Conservation (phyloP, 805 yeast species). For the Kazachstania martiniae region DNA sequence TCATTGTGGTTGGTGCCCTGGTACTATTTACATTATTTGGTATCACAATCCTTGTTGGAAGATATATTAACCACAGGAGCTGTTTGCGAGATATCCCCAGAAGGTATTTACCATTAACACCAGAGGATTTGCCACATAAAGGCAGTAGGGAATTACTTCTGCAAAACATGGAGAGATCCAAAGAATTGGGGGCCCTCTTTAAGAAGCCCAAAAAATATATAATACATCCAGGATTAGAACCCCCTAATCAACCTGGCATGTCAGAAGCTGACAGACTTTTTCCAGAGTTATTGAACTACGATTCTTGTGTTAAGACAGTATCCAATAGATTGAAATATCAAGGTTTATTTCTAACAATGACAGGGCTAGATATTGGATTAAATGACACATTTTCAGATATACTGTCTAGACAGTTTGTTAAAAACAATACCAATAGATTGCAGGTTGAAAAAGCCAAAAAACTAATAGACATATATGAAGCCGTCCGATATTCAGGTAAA, state of each 20-base stretch:
- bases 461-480: conserved; percentile 51
- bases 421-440: conserved; percentile 4
- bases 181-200: conserved; percentile 30
- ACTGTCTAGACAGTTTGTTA: conserved; percentile 13
- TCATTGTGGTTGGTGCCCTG: conserved; percentile 66
- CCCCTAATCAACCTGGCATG: conserved; percentile 30
- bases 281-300: conserved; percentile 34
- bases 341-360: conserved; percentile 30
- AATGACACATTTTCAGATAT: conserved; percentile 20
- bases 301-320: conserved; percentile 48
- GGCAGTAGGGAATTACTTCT: conserved; percentile 32
- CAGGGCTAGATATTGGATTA: conserved; percentile 18
- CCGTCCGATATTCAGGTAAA: conserved; percentile 53
- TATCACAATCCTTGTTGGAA: conserved; percentile 40
- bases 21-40: conserved; percentile 46
- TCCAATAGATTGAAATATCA: conserved; percentile 47
- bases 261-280: conserved; percentile 23
- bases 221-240: conserved; percentile 43
- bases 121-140: conserved; percentile 44
- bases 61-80: conserved; percentile 48
- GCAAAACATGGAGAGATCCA: conserved; percentile 33
- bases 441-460: conserved; percentile 16
- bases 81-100: conserved; percentile 70
- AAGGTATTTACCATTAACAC: conserved; percentile 56
- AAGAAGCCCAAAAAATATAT: conserved; percentile 33